These are phyloP conservation scores for Fusarium sacchari DNA, from an alignment of 2,329 filamentous ascomycete species.

Conservation along the genomic window DNA sequence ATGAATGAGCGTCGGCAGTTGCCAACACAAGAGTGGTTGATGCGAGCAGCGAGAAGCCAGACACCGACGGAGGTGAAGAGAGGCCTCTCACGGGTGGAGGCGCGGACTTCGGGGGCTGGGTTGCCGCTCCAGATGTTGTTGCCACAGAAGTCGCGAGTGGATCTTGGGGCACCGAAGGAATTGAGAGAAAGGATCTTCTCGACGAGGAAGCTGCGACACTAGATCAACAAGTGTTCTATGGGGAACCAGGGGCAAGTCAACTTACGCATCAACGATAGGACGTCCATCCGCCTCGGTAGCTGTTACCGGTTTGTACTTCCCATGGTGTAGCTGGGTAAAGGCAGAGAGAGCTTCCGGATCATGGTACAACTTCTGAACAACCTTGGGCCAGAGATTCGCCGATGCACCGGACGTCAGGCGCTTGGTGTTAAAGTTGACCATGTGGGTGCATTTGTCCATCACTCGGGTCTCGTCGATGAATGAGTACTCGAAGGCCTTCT, in stretches of 20 bases:
- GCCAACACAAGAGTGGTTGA: background rate
- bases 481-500: background rate
- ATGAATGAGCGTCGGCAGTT: background rate
- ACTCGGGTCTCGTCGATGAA: background rate
- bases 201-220: background rate
- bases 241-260: background rate
- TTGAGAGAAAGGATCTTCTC: background rate
- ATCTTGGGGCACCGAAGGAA: background rate
- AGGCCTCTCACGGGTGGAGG: background rate
- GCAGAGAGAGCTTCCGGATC: background rate
- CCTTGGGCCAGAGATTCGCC: background rate
- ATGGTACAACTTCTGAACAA: background rate
- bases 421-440: background rate
- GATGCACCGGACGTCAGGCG: background rate
- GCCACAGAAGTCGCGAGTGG: background rate
- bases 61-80: background rate
- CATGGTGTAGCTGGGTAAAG: background rate
- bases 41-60: background rate
- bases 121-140: background rate
- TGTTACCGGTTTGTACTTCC: background rate
- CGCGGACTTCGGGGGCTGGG: background rate
- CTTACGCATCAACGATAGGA: background rate
- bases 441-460: background rate
- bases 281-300: background rate
- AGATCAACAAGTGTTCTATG: background rate